Evolutionary conservation across 106 monocot genomes (phyloP).

Genomic region (Posidonia australis): DNA sequence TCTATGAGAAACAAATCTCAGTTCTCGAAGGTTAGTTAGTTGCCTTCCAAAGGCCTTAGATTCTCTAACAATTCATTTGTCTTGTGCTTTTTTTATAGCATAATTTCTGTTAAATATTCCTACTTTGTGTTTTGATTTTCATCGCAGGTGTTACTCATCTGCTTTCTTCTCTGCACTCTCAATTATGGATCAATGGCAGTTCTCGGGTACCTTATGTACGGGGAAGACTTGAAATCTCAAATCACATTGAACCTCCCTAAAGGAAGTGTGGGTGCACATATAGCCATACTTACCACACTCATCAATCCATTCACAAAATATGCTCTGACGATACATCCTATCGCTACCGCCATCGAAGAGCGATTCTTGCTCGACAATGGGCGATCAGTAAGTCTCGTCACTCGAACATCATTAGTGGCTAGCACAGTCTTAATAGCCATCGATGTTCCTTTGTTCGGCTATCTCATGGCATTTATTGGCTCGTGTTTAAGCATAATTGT

Average conservation of each 20-base stretch:
- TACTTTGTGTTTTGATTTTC: too few species aligned
- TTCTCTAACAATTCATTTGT: too few species aligned
- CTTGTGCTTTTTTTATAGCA: not conserved
- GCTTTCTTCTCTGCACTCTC: constrained; percentile 26
- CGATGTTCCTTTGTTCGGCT: constrained; percentile 14
- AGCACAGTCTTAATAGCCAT: constrained; percentile 16
- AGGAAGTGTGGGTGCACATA: constrained; percentile 4
- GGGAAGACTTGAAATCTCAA: constrained; percentile 19
- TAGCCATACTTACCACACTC: constrained; percentile 21
- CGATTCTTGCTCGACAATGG: constrained; percentile 2
- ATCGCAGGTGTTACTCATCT: constrained; percentile 3
- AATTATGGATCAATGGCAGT: constrained; percentile 33
- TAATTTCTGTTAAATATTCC: too few species aligned
- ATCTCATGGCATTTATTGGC: constrained; percentile 18
- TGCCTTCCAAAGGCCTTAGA: too few species aligned
- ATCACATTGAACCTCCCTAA: constrained; percentile 27
- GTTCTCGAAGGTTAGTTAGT: constrained; percentile 30
- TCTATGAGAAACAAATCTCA: too few species aligned
- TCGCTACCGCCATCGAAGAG: constrained; percentile 27
- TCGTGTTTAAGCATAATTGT: constrained; percentile 13
- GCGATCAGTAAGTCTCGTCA: not conserved
- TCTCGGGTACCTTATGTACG: constrained; percentile 34
- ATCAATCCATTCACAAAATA: constrained; percentile 29
- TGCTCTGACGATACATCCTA: constrained; percentile 16
- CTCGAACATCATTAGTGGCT: constrained; percentile 10